Evolutionary conservation across 176 grass and related monocot species (phyloP), one percentile per base, ranked within the genome.

Genomic region (Zizania latifolia): DNA sequence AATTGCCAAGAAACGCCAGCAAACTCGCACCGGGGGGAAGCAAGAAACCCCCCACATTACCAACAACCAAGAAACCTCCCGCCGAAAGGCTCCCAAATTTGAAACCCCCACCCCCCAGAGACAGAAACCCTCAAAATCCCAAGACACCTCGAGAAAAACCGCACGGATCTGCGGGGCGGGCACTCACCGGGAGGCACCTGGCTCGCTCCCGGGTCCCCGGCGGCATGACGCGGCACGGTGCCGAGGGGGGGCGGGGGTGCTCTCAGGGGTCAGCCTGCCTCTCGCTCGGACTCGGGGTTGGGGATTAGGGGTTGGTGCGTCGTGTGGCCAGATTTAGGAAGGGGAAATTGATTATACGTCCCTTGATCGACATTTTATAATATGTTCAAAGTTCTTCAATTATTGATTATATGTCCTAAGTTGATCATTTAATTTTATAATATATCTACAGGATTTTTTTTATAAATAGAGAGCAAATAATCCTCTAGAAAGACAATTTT

Each of bases 271-370:
- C 24, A 7, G 53, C 23, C n/a, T 58, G 79, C 39, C 31, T 36
- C 16, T 46, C 15, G 19, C 46, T 36, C 31, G 76, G 41, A 58
- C 32, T 16, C 21, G 51, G 31, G 41, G 59, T 12, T 38, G 32
- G 83, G 55, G 36, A 12, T 68, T 76, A 38, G 78, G 74, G 79
- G 78, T 76, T 51, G 79, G 73, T 82, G 85, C 64, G 71, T 38
- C 80, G 86, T 77, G 82, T 74, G 78, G 68, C 37, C 68, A 78
- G 83, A 90, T 90, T 83, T 74, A 75, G n/a, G n/a, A n/a, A n/a
- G n/a, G n/a, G n/a, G n/a, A n/a, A n/a, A n/a, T n/a, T n/a, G n/a
- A n/a, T n/a, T n/a, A n/a, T n/a, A n/a, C n/a, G n/a, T n/a, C n/a
- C n/a, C n/a, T n/a, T n/a, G n/a, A n/a, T n/a, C n/a, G n/a, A n/a